These are phyloP conservation scores for Metarhizium rileyi DNA, from an alignment of 2,329 filamentous ascomycete species.

Conservation along the genomic window DNA sequence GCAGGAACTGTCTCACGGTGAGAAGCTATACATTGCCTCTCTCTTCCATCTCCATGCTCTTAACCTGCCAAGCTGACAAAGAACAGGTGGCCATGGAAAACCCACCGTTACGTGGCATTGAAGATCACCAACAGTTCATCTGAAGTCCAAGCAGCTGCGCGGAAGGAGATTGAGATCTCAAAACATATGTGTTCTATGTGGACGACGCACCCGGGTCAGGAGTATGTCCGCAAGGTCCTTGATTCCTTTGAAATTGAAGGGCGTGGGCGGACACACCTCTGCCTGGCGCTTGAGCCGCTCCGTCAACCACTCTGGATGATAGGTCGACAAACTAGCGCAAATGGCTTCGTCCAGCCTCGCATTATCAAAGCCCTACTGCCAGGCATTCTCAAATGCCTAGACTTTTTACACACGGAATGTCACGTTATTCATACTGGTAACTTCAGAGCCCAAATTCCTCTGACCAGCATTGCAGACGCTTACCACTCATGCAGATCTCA, in stretches of 20 bases:
- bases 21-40: conserved; percentile 10
- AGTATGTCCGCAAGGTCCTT: conserved; percentile 13
- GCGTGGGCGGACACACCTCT: conserved; percentile 12
- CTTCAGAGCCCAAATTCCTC: not conserved
- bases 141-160: conserved; percentile 13
- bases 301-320: conserved; percentile 18
- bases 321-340: conserved; percentile 13
- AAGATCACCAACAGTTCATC: conserved; percentile 19
- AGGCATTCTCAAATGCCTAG: conserved; percentile 26
- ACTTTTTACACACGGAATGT: conserved; percentile 30
- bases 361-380: conserved; percentile 18
- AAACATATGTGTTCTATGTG: conserved; percentile 14
- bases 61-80: not conserved
- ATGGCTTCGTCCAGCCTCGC: conserved; percentile 12
- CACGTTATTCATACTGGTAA: conserved; percentile 30
- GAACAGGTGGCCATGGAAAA: conserved; percentile 15
- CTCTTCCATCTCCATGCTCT: not conserved
- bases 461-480: not conserved
- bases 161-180: conserved; percentile 15
- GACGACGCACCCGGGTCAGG: conserved; percentile 13
- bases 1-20: conserved; percentile 16
- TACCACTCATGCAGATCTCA: conserved; percentile 11
- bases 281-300: conserved; percentile 16
- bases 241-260: conserved; percentile 16
- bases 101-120: conserved; percentile 16